Evolutionary conservation across 371 early-diverging fungal species (phyloP), one percentile per base, ranked within the genome.

Genomic region (Blakeslea trispora): DNA sequence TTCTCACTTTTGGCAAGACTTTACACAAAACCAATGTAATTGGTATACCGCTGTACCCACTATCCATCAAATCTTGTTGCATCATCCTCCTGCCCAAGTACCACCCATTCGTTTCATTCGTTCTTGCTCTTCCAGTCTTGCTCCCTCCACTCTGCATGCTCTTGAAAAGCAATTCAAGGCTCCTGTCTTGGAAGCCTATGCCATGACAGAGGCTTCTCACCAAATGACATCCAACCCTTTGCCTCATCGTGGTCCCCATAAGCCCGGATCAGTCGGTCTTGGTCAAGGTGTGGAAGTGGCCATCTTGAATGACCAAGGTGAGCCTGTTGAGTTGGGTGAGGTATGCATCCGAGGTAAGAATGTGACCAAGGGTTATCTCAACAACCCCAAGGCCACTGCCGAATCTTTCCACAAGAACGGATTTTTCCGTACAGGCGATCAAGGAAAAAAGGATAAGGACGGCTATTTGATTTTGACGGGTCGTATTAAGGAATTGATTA

Each of bases 201-300:
- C 94, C 11, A 93, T 95, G 94, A 92, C 94, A 2, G 95, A 95
- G 71, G 91, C 93, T 1, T 75, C 93, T 18, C 95, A 95, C 68
- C 93, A 91, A 71, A 91, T 95, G 87, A 85, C 90, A 35, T 89
- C 91, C 18, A 94, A 93, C 64, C 91, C 90, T 44, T 68, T 93
- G 21, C 93, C 94, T 7, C 63, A 69, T 5, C 87, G 84, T 15
- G 81, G 78, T 6, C 62, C 66, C 13, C 89, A 86, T 60, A 92
- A 91, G 65, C 82, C 94, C 9, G 94, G 92, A 5, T 84, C 88
- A 11, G 92, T 94, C 8, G 95, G 95, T 13, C 53, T 88, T 18
- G 88, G 89, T 3, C 88, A 88, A 59, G 94, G 94, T 45, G 90
- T 92, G 3, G 87, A 91, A 59, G 70, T 93, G 3, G 75, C 71